Evolutionary conservation across 306 rosid species (phyloP).

Genomic region (Alnus rubra): DNA sequence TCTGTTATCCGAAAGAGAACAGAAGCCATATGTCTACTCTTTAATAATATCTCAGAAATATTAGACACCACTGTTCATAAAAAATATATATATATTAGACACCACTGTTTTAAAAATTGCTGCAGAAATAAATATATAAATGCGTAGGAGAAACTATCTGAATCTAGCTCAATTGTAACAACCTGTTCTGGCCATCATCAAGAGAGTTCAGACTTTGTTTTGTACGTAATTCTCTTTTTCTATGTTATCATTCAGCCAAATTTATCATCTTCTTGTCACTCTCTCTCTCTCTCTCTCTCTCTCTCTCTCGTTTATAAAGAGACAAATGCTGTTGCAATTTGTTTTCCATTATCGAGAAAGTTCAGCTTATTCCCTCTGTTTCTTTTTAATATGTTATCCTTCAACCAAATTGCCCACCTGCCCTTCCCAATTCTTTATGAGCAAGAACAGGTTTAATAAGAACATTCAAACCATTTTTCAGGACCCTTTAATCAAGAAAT

Average conservation of each 20-base stretch:
- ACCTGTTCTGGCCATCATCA: neutral
- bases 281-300: neutral
- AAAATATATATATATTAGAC: no score
- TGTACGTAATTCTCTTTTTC: neutral
- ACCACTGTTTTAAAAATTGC: no score
- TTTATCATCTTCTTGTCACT: neutral
- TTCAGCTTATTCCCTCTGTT: neutral
- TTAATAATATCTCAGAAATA: no score
- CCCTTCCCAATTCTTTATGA: neutral
- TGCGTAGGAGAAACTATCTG: neutral
- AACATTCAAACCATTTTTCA: neutral
- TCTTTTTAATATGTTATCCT: constrained; percentile 9
- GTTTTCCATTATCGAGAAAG: neutral
- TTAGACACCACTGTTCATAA: no score
- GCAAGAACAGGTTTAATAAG: no score
- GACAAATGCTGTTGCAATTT: neutral
- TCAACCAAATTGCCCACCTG: neutral
- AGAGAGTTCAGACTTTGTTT: neutral
- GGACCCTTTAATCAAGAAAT: neutral
- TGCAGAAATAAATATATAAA: neutral
- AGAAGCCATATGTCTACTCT: neutral
- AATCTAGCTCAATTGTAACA: neutral
- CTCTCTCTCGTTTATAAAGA: neutral
- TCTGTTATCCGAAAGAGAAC: neutral
- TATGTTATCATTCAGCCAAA: neutral